phyloP scores from a whole-genome alignment of 345 rosid species.

The Arabidopsis suecica region DNA sequence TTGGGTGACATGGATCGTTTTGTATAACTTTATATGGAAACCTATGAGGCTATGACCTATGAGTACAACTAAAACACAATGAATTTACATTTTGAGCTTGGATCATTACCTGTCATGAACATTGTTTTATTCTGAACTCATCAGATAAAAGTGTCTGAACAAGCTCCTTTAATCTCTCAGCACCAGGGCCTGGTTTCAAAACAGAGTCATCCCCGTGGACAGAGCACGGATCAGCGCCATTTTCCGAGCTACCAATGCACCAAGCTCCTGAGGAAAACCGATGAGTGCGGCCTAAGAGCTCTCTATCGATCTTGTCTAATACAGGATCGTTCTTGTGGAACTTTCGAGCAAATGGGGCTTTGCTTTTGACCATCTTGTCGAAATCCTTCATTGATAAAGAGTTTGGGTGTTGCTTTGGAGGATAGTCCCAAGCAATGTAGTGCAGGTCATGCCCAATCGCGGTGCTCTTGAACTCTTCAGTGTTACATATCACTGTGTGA shows the following conservation, averaged over 20 bases:
- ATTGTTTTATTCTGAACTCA: constrained; percentile 58
- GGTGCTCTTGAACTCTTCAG: constrained; percentile 67
- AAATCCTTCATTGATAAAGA: constrained; percentile 68
- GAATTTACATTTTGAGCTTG: constrained; percentile 37
- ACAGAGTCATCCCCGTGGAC: constrained; percentile 45
- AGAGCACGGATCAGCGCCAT: constrained; percentile 26
- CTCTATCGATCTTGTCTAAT: constrained; percentile 82
- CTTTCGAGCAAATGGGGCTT: constrained; percentile 86
- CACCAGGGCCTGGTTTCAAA: constrained; percentile 76
- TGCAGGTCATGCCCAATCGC: constrained; percentile 91
- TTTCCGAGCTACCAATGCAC: constrained; percentile 50
- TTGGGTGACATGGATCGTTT: constrained; percentile 12
- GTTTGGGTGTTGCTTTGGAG: constrained; percentile 94
- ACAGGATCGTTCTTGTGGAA: constrained; percentile 66
- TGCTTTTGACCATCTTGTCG: constrained; percentile 72
- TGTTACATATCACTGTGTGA: constrained; percentile 90
- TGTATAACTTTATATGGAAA: constrained; percentile 18
- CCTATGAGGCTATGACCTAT: constrained; percentile 35
- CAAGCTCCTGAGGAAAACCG: constrained; percentile 74
- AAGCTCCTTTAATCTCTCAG: constrained; percentile 65
- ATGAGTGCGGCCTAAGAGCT: constrained; percentile 60
- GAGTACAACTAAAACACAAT: constrained; percentile 29
- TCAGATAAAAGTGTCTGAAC: constrained; percentile 58
- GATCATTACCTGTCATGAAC: constrained; percentile 51
- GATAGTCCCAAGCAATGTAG: constrained; percentile 94